Percentiles rank a stretch among this genome's conserved stretches.
Conservation (phyloP, 345 rosid species). For the Pugionium dolabratum region DNA sequence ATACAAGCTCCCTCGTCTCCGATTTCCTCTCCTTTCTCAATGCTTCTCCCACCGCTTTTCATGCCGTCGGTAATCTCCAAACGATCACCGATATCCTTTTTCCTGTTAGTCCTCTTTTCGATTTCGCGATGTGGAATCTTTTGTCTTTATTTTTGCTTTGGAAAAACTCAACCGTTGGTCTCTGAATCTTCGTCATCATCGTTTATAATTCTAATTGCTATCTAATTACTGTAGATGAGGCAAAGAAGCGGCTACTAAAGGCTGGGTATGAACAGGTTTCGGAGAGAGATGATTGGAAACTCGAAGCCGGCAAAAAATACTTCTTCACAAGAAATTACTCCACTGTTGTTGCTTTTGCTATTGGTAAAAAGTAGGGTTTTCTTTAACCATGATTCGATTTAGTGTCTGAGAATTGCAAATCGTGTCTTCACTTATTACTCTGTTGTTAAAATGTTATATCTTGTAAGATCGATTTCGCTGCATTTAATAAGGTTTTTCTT, state of each 20-base stretch:
- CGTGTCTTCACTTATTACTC: no score
- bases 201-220: not conserved
- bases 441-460: not conserved
- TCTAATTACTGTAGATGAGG: constrained; percentile 57
- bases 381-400: not conserved
- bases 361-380: constrained; percentile 69
- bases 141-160: no score
- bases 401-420: not conserved
- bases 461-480: not conserved
- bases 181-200: constrained; percentile 10
- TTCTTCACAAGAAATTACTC: constrained; percentile 93
- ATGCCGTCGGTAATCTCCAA: constrained; percentile 76
- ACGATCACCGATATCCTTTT: not conserved
- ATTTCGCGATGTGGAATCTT: not conserved
- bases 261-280: constrained; percentile 76
- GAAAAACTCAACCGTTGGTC: not conserved
- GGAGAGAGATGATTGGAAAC: constrained; percentile 83
- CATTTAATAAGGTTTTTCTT: no score
- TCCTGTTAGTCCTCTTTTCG: not conserved
- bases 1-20: constrained; percentile 44
- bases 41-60: constrained; percentile 97
- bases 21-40: constrained; percentile 81
- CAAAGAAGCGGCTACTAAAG: constrained; percentile 59
- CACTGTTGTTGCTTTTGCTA: constrained; percentile 86
- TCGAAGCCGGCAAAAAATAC: constrained; percentile 78